phyloP scores from a whole-genome alignment of 306 rosid species.

The Notholithocarpus densiflorus region DNA sequence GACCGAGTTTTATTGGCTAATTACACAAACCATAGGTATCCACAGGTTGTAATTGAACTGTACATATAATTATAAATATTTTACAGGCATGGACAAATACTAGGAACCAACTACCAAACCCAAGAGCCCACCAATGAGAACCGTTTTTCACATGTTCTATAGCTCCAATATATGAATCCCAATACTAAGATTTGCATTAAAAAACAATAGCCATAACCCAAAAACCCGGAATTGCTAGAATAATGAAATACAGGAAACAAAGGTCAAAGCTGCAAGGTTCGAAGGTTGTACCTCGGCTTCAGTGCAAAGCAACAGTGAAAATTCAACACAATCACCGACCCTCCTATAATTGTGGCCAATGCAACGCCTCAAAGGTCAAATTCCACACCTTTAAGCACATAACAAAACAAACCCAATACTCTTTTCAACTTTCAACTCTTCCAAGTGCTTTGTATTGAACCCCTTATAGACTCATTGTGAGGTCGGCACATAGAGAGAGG shows the following conservation, averaged over 20 bases:
- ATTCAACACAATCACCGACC: constrained; percentile 66
- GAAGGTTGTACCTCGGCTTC: constrained; percentile 40
- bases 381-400: constrained; percentile 29
- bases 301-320: constrained; percentile 34
- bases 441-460: constrained; percentile 55
- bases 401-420: constrained; percentile 20
- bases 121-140: constrained; percentile 41
- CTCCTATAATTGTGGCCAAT: constrained; percentile 41
- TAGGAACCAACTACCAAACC: constrained; percentile 43
- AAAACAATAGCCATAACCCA: constrained; percentile 16
- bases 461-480: constrained; percentile 1
- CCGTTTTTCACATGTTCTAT: constrained; percentile 35
- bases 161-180: constrained; percentile 25
- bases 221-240: constrained; percentile 23
- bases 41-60: constrained; percentile 25
- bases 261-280: constrained; percentile 31
- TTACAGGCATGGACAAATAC: constrained; percentile 34
- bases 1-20: constrained; percentile 43
- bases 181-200: constrained; percentile 17
- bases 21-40: constrained; percentile 22
- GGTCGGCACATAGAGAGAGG: background rate
- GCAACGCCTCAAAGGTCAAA: constrained; percentile 30
- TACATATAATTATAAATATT: constrained; percentile 10
- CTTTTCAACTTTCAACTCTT: constrained; percentile 23
- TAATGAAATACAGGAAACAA: constrained; percentile 41